Evolutionary conservation across 306 rosid genomes (phyloP), one percentile per base, ranked within the genome.

Genomic region (Inga oerstediana): DNA sequence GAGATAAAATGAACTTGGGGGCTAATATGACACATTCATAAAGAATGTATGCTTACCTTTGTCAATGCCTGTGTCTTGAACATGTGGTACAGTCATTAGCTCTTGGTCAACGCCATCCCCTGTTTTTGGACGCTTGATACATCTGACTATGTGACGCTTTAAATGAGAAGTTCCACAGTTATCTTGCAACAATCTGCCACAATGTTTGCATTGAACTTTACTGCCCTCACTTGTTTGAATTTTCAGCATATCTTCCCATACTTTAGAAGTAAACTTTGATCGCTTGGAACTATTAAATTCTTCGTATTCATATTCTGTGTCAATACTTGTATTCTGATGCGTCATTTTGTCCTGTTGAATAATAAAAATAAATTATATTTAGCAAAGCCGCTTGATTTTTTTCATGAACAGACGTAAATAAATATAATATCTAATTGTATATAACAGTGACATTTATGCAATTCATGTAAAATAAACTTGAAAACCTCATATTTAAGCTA

Each of bases 121-220:
- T 34, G 85, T 77, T 85, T 84, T 84, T 45, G 90, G 88, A 51
- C 88, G 88, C 77, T 80, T 85, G 72, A 87, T 83, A 72, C 90
- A 88, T 80, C 78, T 88, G 56, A 80, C 49, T 27, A 88, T 67
- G 87, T 88, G 90, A 44, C 88, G 90, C 83, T 85, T 88, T 82
- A 88, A 80, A 85, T 88, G 90, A 77, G 90, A 88, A 83, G 90
- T 88, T 48, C 90, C 90, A 83, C 90, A 88, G 58, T 88, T 85
- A 83, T 85, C 88, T 85, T 88, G 88, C 49, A 88, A 83, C 73
- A 82, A 67, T 51, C 83, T 88, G 59, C 87, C 88, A 49, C 90
- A 88, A 48, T 88, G 81, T 68, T 79, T 85, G 83, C 90, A 88
- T 16, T 85, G 85, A 83, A 83, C 88, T 74, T 85, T 88, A 68